Evolutionary conservation across 768 basidiomycete species (phyloP).

Genomic region (Mycena amicta): DNA sequence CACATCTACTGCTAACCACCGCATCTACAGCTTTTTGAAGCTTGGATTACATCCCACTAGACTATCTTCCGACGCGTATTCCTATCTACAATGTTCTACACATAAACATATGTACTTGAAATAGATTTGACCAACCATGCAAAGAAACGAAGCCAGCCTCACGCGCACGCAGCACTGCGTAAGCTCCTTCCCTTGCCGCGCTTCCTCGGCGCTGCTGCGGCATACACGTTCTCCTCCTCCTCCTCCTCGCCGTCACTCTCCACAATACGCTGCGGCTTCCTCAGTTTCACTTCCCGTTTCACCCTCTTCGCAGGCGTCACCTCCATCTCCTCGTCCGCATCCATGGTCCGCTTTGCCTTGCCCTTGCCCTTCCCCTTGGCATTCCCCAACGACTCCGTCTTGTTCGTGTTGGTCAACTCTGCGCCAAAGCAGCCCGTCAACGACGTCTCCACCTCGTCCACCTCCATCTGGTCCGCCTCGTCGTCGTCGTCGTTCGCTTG

Average conservation of each 20-base stretch:
- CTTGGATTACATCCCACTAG: no score
- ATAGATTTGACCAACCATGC: no score
- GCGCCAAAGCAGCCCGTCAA: constrained; percentile 38
- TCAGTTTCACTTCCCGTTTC: constrained; percentile 37
- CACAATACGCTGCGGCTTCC: constrained; percentile 22
- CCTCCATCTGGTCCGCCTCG: constrained; percentile 19
- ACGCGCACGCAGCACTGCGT: background rate
- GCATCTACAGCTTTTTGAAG: no score
- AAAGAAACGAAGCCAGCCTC: no score
- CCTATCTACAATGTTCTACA: no score
- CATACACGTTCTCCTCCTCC: constrained; percentile 37
- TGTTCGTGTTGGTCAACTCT: constrained; percentile 47
- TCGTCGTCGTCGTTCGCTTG: constrained; percentile 25
- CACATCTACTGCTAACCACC: no score
- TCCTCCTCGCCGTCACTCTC: constrained; percentile 23
- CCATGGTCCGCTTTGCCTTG: constrained; percentile 41
- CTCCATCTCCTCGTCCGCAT: constrained; percentile 29
- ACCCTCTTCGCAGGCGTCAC: constrained; percentile 28
- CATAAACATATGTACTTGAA: no score
- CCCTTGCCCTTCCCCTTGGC: background rate
- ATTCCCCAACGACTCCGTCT: background rate
- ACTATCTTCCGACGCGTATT: no score
- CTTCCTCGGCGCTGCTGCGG: constrained; percentile 5
- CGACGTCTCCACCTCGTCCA: constrained; percentile 22
- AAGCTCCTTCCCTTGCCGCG: background rate